A percentile compares a stretch with the other conserved stretches of the same genome.
Conservation (phyloP, 1,284 basidiomycete species). For the Pseudozyma sp. region DNA sequence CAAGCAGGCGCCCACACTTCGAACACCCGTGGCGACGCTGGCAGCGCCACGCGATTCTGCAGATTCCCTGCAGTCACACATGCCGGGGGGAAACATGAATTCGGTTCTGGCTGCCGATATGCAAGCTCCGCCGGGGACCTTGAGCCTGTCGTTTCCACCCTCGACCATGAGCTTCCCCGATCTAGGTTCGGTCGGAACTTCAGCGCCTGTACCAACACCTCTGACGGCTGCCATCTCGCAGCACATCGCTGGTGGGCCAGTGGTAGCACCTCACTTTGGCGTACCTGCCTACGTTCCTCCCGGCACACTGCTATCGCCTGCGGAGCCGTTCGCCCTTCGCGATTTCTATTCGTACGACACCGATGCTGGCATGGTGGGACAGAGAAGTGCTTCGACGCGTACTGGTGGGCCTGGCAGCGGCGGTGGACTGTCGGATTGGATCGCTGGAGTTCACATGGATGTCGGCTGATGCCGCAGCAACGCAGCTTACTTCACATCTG, state of each 20-base stretch:
- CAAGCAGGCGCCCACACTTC: background rate
- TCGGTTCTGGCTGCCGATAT: too few relatives aligned
- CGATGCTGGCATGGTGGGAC: constrained; percentile 3
- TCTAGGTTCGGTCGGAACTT: too few relatives aligned
- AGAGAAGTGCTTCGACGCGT: constrained; percentile 1
- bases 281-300: constrained; percentile 9
- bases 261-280: constrained; percentile 24
- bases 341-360: constrained; percentile 30
- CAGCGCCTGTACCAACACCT: background rate
- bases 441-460: constrained; percentile 28
- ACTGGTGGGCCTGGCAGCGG: background rate
- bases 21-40: background rate
- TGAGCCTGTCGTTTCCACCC: background rate
- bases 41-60: too few relatives aligned
- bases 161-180: background rate
- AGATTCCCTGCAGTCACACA: too few relatives aligned
- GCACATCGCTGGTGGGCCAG: background rate
- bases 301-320: constrained; percentile 16
- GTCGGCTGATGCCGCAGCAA: constrained; percentile 13
- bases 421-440: constrained; percentile 26
- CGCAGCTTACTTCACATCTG: background rate
- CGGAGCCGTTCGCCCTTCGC: constrained; percentile 31
- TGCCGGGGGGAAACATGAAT: too few relatives aligned
- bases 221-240: background rate
- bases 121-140: background rate